phyloP scores from a whole-genome alignment of 2,329 filamentous ascomycete species.

The Colletotrichum australisinense region DNA sequence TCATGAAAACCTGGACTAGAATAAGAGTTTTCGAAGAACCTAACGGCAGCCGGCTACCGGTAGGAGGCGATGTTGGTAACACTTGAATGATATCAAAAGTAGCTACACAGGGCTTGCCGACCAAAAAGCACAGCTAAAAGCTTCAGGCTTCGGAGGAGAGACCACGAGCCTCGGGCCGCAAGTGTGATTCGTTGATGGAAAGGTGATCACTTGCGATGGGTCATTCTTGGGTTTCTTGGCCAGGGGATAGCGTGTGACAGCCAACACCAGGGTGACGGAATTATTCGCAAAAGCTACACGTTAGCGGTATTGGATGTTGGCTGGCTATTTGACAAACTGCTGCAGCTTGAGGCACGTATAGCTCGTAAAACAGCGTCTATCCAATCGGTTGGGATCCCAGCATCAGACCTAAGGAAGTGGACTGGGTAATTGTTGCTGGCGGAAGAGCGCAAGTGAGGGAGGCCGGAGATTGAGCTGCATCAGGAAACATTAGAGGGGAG shows the following conservation, averaged over 20 bases:
- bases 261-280: conserved; percentile 11
- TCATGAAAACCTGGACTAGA: too few species aligned
- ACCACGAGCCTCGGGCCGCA: conserved; percentile 11
- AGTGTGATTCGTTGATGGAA: not conserved
- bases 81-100: too few species aligned
- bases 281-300: not conserved
- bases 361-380: not conserved
- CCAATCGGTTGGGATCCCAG: not conserved
- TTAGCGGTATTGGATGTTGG: not conserved
- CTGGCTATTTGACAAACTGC: not conserved
- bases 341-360: not conserved
- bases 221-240: conserved; percentile 29
- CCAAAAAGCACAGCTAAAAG: not conserved
- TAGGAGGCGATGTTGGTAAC: too few species aligned
- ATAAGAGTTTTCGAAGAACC: too few species aligned
- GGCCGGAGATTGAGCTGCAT: conserved; percentile 16
- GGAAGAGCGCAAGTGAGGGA: not conserved
- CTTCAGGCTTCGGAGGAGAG: not conserved
- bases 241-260: not conserved
- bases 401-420: not conserved
- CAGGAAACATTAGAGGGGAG: not conserved
- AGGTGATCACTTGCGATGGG: conserved; percentile 23
- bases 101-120: not conserved
- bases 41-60: too few species aligned
- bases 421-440: not conserved